Conservation (phyloP, 1,284 basidiomycete species). For the Trichosporon ovoides region DNA sequence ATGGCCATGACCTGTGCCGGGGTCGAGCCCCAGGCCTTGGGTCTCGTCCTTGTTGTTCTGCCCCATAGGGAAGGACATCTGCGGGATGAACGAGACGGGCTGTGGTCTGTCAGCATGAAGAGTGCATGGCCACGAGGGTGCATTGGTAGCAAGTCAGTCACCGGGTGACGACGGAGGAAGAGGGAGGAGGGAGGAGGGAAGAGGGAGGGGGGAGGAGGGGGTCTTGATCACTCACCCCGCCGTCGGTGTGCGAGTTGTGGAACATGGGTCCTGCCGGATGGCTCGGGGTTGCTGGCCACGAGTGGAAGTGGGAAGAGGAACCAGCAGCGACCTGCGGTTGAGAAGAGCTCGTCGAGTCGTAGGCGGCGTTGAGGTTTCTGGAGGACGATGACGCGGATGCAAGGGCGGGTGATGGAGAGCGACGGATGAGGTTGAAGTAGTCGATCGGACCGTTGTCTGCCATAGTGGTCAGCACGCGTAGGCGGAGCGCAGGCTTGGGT, state of each 20-base stretch:
- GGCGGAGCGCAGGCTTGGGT: neutral
- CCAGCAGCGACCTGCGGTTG: neutral
- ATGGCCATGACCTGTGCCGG: neutral
- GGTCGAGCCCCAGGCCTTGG: neutral
- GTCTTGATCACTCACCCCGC: constrained; percentile 2
- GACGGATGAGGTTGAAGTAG: constrained; percentile 1
- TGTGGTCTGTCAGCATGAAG: neutral
- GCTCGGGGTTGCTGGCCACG: constrained; percentile 3
- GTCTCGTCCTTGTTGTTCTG: constrained; percentile 6
- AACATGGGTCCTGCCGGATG: neutral
- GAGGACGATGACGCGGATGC: neutral
- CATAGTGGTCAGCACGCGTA: constrained; percentile 5
- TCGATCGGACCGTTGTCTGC: neutral
- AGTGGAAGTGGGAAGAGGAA: constrained; percentile 3
- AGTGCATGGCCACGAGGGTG: no score
- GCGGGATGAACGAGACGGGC: constrained; percentile 1
- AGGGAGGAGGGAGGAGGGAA: neutral
- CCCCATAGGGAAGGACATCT: neutral
- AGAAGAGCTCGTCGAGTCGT: neutral
- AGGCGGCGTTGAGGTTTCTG: neutral
- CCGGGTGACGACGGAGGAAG: no score
- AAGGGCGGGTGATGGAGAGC: neutral
- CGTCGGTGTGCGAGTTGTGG: neutral
- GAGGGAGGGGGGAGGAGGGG: neutral
- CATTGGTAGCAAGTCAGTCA: no score